Percentiles rank a stretch among this genome's conserved stretches.
phyloP scores from a whole-genome alignment of 176 grass and related monocot species.

The Elymus sibiricus region DNA sequence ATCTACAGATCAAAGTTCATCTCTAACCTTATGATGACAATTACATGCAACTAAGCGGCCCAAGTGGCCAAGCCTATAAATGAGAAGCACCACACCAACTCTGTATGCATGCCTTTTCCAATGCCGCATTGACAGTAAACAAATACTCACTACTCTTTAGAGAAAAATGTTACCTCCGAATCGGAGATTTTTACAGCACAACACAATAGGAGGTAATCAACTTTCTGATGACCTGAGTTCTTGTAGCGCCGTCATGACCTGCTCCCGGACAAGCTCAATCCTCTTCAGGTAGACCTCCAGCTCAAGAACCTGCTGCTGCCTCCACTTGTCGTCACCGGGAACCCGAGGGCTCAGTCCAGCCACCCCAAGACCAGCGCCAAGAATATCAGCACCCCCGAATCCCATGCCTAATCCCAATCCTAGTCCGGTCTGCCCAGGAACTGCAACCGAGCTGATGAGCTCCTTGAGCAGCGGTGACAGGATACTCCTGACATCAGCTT shows the following conservation, averaged over 20 bases:
- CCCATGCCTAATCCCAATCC: conserved; percentile 41
- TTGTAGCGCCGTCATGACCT: conserved; percentile 48
- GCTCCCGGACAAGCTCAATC: conserved; percentile 71
- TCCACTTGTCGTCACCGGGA: conserved; percentile 64
- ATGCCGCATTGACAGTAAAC: not conserved
- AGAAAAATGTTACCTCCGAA: not conserved
- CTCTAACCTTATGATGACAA: conserved; percentile 15
- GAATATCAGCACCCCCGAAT: conserved; percentile 30
- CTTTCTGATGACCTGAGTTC: conserved; percentile 48
- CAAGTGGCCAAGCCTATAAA: conserved; percentile 17
- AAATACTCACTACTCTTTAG: not conserved
- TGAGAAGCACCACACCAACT: conserved; percentile 12
- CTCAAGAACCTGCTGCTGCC: conserved; percentile 71
- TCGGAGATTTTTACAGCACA: not conserved
- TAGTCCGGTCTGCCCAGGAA: conserved; percentile 24
- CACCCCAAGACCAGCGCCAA: conserved; percentile 11
- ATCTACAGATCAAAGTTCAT: conserved; percentile 31
- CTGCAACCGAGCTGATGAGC: conserved; percentile 48
- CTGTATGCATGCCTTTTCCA: conserved; percentile 1
- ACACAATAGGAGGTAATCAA: conserved; percentile 39
- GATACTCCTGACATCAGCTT: conserved; percentile 50
- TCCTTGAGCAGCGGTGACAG: conserved; percentile 79
- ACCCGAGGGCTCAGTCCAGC: not conserved
- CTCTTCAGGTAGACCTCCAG: conserved; percentile 84
- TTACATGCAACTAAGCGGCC: conserved; percentile 10